phyloP scores from a whole-genome alignment of 1,139 yeast species.

The Citeromyces hawaiiensis region DNA sequence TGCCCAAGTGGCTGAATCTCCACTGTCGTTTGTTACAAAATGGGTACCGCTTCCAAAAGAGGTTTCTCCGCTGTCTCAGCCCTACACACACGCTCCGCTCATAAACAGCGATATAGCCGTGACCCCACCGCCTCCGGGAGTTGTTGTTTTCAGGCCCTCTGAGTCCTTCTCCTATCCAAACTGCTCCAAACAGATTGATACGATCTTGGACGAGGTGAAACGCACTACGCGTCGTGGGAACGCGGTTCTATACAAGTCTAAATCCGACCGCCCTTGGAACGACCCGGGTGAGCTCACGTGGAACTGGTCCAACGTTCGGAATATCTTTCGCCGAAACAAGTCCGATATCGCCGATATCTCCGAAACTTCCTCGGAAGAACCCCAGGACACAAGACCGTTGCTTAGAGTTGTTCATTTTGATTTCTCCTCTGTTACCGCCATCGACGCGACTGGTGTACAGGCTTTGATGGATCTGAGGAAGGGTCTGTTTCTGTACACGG shows the following conservation, averaged over 20 bases:
- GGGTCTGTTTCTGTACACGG: constrained; percentile 62
- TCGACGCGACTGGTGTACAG: constrained; percentile 75
- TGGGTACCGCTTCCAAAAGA: constrained; percentile 71
- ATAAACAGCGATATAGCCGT: constrained; percentile 48
- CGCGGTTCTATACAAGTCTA: constrained; percentile 24
- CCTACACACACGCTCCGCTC: constrained; percentile 13
- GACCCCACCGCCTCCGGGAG: constrained; percentile 82
- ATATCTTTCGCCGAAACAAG: constrained; percentile 8
- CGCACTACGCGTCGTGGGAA: constrained; percentile 48
- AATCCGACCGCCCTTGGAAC: constrained; percentile 83
- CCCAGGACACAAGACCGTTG: constrained; percentile 45
- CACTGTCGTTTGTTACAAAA: constrained; percentile 35
- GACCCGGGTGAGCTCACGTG: constrained; percentile 56
- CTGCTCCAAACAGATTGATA: constrained; percentile 61
- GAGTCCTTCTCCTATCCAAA: constrained; percentile 80
- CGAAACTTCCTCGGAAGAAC: constrained; percentile 5
- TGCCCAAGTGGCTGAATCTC: constrained; percentile 26
- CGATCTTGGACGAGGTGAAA: constrained; percentile 56
- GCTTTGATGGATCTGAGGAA: constrained; percentile 64
- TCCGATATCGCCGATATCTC: constrained; percentile 9
- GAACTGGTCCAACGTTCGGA: not conserved
- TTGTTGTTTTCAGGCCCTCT: constrained; percentile 69
- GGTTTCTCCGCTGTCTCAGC: constrained; percentile 11
- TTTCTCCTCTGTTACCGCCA: constrained; percentile 60
- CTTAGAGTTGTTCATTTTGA: constrained; percentile 68